Base-by-base conservation (phyloP, 176 grass and related monocot species). In the Phoenix roebelenii region DNA sequence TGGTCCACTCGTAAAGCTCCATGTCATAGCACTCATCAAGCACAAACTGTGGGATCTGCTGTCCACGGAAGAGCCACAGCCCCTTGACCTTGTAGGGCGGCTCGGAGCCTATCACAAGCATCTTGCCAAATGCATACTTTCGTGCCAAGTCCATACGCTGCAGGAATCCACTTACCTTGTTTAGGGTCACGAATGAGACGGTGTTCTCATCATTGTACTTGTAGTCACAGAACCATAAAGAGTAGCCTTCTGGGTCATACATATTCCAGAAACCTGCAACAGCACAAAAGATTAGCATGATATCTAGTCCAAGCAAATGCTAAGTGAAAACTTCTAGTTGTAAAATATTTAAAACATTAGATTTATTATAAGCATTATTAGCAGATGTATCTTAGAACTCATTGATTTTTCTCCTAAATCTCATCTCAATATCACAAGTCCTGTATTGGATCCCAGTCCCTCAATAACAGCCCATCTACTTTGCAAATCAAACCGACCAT, bases 161-260 rank as follows among this genome's bases (percentile, higher is more conserved):
- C 50, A 98, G 76, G 79, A 98, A 98, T 4, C 93, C 87, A 22
- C 93, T 75, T 3, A 98, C 87, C 76, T 98, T 98, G 82, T 98
- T 98, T 68, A 98, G 5, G 25, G 93, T 98, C 51, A 98, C 87
- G 4, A 80, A 98, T 1, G 93, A 89, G 1, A 98, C 87, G 0
- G 76, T 89, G 79, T 98, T 98, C 82, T 98, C 93, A 3, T 92
- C 79, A 2, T 98, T 87, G 84, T 98, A 98, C 51, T 92, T 98
- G 81, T 98, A 98, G 20, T 98, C 81, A 61, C 87, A 98, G 76
- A 98, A 98, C 93, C 93, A 98, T 4, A 98, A 55, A 35, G 93
- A 98, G 76, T 98, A 98, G 14, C 93, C 93, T 65, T 98, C 93
- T 7, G 93, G 76, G 55, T 98, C 93, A 59, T 80, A 98, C 93